phyloP scores from a whole-genome alignment of 768 basidiomycete genomes.

The Phanerochaete carnosa region DNA sequence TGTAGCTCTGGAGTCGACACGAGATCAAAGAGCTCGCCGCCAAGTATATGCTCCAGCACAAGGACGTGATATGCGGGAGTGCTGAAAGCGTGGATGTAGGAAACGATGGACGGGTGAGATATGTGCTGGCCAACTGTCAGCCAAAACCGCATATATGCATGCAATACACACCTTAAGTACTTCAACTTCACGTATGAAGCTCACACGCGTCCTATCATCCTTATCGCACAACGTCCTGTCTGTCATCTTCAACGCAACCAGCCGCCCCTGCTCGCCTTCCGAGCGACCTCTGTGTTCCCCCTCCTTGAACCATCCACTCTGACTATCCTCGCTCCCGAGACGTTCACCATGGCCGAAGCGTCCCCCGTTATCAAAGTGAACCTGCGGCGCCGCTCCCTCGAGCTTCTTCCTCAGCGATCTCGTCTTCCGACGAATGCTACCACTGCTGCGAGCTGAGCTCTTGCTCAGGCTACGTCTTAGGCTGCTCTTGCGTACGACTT shows the following conservation, averaged over 20 bases:
- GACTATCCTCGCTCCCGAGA: conserved; percentile 8
- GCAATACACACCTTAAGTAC: conserved; percentile 63
- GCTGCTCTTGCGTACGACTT: conserved; percentile 23
- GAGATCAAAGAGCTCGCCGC: conserved; percentile 80
- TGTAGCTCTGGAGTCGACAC: conserved; percentile 51
- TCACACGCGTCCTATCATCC: conserved; percentile 71
- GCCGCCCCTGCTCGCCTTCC: conserved; percentile 23
- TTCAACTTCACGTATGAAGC: conserved; percentile 80
- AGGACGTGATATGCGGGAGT: conserved; percentile 73
- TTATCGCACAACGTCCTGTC: conserved; percentile 40
- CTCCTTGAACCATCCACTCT: conserved; percentile 6
- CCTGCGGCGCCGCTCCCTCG: conserved; percentile 11
- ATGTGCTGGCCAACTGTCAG: conserved; percentile 50
- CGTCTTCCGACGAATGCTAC: conserved; percentile 12
- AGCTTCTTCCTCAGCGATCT: conserved; percentile 14
- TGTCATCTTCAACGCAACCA: conserved; percentile 57
- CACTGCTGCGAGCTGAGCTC: conserved; percentile 11
- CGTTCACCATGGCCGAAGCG: conserved; percentile 7
- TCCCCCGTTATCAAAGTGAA: background rate
- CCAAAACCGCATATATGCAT: background rate
- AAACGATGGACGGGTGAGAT: conserved; percentile 77
- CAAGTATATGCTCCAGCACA: conserved; percentile 70
- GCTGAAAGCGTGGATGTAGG: conserved; percentile 66
- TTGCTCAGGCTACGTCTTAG: conserved; percentile 22
- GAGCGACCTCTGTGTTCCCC: background rate